Base-by-base conservation (phyloP, 1,284 basidiomycete genomes). In the Moesziomyces antarcticus region DNA sequence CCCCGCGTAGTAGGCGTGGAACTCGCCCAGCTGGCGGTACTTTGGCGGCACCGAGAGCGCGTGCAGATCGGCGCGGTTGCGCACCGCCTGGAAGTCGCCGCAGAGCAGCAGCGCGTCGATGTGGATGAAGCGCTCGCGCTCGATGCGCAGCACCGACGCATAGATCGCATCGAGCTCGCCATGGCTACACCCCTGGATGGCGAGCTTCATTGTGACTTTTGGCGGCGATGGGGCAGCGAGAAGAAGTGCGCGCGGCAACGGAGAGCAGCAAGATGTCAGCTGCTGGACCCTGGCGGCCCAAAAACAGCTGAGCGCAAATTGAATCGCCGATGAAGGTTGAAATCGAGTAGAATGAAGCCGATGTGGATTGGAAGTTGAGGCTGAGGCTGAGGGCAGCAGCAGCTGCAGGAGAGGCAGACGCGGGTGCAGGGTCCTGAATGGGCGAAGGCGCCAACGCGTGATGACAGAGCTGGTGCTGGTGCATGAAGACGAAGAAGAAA, bases 101-200 rank as follows among this genome's bases (percentile, higher is more conserved):
- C 84, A 84, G 71, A 94, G 94, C 46, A 99, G 88, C 3, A 99
- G 88, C 1, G 95, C 86, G 80, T 96, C 92, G 56, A 96, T 89
- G 52, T 89, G 90, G 82, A 90, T 89, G 18, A 85, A 85, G 78
- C 91, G 88, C 73, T 84, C 85, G 6, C 79, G 80, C 83, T 94
- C 91, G 52, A 92, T 88, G 21, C 72, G 69, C 2, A 86, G 85
- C 53, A 98, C 89, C 21, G 91, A 89, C n/a, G 86, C 85, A 86
- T 98, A 99, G 61, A 97, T 97, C 53, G 58, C 56, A 56, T 84
- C 84, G n/a, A 84, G 72, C 71, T 83, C 82, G 41, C 84, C 97
- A 83, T 99, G 96, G 78, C 92, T 94, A 87, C 96, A 99, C 10
- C 97, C 97, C 87, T 98, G 91, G 27, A 97, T 87, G 13, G 94